Evolutionary conservation across 1,139 yeast species (phyloP).

Genomic region (Blastobotrys illinoisensis): DNA sequence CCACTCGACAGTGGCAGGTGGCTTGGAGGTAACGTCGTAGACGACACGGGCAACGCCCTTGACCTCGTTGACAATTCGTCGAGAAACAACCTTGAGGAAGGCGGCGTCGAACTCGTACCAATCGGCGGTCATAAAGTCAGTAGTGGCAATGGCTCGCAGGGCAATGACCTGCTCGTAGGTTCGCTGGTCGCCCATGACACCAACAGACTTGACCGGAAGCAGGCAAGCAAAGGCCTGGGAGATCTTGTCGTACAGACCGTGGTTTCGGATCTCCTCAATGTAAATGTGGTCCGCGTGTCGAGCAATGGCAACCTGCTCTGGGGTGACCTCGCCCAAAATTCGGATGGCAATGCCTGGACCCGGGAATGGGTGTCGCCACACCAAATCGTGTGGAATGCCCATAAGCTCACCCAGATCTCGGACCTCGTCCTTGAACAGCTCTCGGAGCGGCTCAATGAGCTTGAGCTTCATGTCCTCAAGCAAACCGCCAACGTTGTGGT

Average conservation of each 20-base stretch:
- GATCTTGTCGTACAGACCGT: constrained; percentile 81
- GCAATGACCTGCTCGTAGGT: constrained; percentile 99
- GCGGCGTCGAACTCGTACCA: constrained; percentile 94
- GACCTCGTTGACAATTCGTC: constrained; percentile 97
- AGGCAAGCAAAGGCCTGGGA: constrained; percentile 98
- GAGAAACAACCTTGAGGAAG: constrained; percentile 87
- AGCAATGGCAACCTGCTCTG: constrained; percentile 88
- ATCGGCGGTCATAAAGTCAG: constrained; percentile 99
- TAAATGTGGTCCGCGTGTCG: constrained; percentile 95
- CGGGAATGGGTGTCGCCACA: constrained; percentile 99
- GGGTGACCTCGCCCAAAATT: constrained; percentile 94
- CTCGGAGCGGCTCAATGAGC: constrained; percentile 96
- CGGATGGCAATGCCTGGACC: constrained; percentile 99
- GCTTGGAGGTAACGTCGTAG: constrained; percentile 96
- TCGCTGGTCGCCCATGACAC: constrained; percentile 99
- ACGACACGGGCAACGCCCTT: constrained; percentile 99
- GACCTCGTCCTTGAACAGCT: constrained; percentile 97
- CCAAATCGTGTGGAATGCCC: constrained; percentile 94
- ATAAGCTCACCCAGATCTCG: constrained; percentile 90
- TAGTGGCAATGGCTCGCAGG: constrained; percentile 93
- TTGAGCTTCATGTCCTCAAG: constrained; percentile 97
- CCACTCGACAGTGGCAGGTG: constrained; percentile 99
- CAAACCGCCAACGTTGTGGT: constrained; percentile 98
- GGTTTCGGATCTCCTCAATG: constrained; percentile 84
- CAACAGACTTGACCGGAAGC: constrained; percentile 95